Conservation (phyloP, 345 rosid genomes). For the Anastatica hierochuntica region DNA sequence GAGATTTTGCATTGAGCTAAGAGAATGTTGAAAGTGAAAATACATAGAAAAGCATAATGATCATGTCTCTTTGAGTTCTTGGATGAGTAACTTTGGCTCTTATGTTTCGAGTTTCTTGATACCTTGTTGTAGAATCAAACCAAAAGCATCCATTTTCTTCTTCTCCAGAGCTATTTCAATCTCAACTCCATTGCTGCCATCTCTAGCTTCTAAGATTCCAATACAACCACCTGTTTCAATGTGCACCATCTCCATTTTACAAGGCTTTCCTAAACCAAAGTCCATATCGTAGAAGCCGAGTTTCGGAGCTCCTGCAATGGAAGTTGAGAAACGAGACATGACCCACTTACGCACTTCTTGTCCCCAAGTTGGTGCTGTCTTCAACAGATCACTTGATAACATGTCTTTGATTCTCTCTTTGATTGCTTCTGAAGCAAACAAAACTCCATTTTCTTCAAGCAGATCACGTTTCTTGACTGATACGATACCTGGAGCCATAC, state of each 20-base stretch:
- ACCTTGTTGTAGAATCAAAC: background rate
- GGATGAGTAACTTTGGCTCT: background rate
- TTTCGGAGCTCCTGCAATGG: slow-evolving; percentile 31
- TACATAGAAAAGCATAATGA: no score
- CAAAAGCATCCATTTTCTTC: slow-evolving; percentile 2
- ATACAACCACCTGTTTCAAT: slow-evolving; percentile 21
- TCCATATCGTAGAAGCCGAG: slow-evolving; percentile 15
- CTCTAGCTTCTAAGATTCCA: slow-evolving; percentile 10
- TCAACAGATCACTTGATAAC: slow-evolving; percentile 15
- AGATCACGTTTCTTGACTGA: slow-evolving; percentile 24
- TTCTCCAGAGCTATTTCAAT: slow-evolving; percentile 10
- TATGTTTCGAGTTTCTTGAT: background rate
- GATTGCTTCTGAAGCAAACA: slow-evolving; percentile 21
- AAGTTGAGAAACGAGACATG: slow-evolving; percentile 4
- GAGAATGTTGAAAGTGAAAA: no score
- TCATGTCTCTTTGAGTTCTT: no score
- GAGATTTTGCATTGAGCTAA: no score
- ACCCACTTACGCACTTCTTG: slow-evolving; percentile 15
- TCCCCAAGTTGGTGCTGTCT: slow-evolving; percentile 13
- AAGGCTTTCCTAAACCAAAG: slow-evolving; percentile 14
- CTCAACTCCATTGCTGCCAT: slow-evolving; percentile 17
- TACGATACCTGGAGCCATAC: slow-evolving; percentile 22
- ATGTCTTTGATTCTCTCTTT: slow-evolving; percentile 9
- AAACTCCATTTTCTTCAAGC: slow-evolving; percentile 22
- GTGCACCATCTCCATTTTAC: slow-evolving; percentile 17